phyloP scores from a whole-genome alignment of 345 rosid genomes.

The Lepidium aucheri region DNA sequence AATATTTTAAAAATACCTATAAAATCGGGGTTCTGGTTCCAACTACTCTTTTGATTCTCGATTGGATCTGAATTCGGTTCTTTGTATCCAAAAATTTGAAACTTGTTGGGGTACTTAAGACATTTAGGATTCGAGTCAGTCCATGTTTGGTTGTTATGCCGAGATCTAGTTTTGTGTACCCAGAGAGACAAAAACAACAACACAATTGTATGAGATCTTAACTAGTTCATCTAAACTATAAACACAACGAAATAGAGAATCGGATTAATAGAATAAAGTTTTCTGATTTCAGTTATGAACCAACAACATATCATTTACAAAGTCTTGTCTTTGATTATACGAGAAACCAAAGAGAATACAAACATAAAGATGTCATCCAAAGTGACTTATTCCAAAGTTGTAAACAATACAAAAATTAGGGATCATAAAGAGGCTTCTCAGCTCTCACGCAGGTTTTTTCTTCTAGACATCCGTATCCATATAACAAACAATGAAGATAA shows the following conservation, averaged over 20 bases:
- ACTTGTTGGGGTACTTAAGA: too few relatives aligned
- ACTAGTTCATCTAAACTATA: too few relatives aligned
- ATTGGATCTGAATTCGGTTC: too few relatives aligned
- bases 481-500: conserved; percentile 8
- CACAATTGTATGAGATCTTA: too few relatives aligned
- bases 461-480: conserved; percentile 20
- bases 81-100: too few relatives aligned
- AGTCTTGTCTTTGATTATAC: conserved; percentile 14
- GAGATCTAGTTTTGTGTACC: too few relatives aligned
- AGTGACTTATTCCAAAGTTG: conserved; percentile 19
- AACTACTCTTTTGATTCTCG: too few relatives aligned
- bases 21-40: too few relatives aligned
- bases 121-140: too few relatives aligned
- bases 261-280: background rate
- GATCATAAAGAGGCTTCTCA: conserved; percentile 16
- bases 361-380: conserved; percentile 8
- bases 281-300: background rate
- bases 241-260: background rate
- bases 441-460: conserved; percentile 6
- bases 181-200: too few relatives aligned
- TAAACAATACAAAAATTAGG: conserved; percentile 20
- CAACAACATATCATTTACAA: conserved; percentile 10
- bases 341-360: conserved; percentile 9
- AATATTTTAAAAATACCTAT: too few relatives aligned
- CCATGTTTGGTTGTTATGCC: too few relatives aligned